Base-by-base conservation (phyloP, 2,329 filamentous ascomycete species). In the Calycina herbarum region DNA sequence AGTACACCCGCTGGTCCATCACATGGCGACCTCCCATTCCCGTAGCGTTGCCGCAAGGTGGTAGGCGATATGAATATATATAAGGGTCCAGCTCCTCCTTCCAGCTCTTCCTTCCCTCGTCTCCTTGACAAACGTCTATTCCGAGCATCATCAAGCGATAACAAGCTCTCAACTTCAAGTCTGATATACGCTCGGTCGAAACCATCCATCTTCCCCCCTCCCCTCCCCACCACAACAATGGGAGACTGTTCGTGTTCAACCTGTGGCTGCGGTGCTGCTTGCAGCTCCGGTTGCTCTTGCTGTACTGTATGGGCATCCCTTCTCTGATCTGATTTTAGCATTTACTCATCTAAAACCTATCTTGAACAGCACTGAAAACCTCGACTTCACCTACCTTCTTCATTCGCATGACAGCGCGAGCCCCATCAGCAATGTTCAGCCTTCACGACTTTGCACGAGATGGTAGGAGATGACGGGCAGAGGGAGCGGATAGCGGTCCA, bases 171-270 rank as follows among this genome's bases (percentile, higher is more conserved):
- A 45, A 31, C 8, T 15, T 20, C 29, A 48, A 51, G 10, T 33
- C 54, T 40, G n/a, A 35, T 54, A 35, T 5, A 11, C n/a, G 29
- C 11, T 20, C 29, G 13, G 17, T 35, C 29, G 29, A 51, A 20
- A 6, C 15, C 20, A 33, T 60, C 33, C 17, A 57, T 5, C 13
- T 4, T 59, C 33, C 24, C 31, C 5, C 8, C 4, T 29, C 27
- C 17, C 10, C 15, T 24, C 10, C 27, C 48, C 7, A 63, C 38
- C 24, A 56, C 24, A 38, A 63, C 11, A 38, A 63, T 63, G 62
- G 40, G 42, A 63, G 57, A 63, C 8, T 63, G 62, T 38, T 31
- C 56, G 33, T 63, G 62, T 35, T 42, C 62, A 13, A 63, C 56
- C 35, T 63, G 62, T 38, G 29, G 27, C 29, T 57, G 62, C 35